Percentiles rank a stretch among this genome's conserved stretches.
These are phyloP conservation scores for Passiflora organensis DNA, from an alignment of 345 rosid genomes.

Conservation along the genomic window DNA sequence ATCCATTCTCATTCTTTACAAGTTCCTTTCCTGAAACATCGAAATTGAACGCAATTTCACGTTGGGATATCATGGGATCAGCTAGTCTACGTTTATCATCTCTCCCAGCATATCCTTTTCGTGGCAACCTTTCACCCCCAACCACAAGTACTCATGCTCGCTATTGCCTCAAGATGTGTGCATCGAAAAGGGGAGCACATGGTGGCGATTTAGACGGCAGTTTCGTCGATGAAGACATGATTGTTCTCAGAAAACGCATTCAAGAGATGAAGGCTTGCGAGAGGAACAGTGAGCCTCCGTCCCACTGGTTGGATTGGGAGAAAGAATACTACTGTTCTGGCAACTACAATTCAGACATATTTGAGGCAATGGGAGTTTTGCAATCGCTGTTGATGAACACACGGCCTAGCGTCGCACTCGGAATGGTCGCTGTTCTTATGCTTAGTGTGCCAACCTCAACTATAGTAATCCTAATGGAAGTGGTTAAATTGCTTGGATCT, in stretches of 20 bases:
- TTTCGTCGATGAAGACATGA: constrained; percentile 8
- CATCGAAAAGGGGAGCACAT: constrained; percentile 2
- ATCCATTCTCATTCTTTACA: background rate
- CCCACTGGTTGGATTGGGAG: constrained; percentile 14
- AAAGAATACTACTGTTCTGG: background rate
- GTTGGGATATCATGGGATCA: constrained; percentile 4
- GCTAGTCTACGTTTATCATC: constrained; percentile 1
- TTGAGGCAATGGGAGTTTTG: constrained; percentile 1
- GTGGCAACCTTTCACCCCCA: background rate
- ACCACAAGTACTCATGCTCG: background rate
- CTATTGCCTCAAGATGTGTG: background rate
- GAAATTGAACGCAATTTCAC: background rate
- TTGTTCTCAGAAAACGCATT: constrained; percentile 6
- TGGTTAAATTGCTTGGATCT: background rate
- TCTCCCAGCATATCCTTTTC: background rate
- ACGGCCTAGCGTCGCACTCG: constrained; percentile 2
- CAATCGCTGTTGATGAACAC: constrained; percentile 3
- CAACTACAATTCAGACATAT: background rate
- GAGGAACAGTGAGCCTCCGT: background rate
- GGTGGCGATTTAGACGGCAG: background rate
- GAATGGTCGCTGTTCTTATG: background rate
- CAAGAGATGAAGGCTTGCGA: constrained; percentile 6
- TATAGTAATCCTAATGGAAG: background rate
- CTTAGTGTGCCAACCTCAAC: background rate
- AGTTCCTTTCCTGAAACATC: background rate